Percentiles rank a stretch among this genome's conserved stretches.
phyloP scores from a whole-genome alignment of 257 asterid species.

The Solanum stenotomum region DNA sequence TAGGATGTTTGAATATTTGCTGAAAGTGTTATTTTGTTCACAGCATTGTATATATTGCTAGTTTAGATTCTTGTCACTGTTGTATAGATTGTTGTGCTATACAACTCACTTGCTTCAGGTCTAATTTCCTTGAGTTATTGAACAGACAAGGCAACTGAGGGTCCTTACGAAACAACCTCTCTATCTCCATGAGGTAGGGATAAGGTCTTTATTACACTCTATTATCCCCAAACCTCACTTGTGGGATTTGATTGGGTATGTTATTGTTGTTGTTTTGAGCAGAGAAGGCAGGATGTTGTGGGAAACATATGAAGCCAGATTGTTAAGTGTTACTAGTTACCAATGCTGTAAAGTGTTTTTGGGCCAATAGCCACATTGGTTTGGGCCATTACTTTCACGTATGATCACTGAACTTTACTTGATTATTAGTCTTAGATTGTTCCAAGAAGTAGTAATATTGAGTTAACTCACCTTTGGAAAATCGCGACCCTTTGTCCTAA shows the following conservation, averaged over 20 bases:
- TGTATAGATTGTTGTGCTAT: neutral
- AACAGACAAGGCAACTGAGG: neutral
- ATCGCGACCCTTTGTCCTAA: neutral
- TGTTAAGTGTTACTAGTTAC: neutral
- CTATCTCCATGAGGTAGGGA: neutral
- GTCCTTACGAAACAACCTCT: neutral
- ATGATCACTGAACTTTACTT: neutral
- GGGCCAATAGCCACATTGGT: neutral
- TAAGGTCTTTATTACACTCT: too few relatives aligned
- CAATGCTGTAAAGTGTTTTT: neutral
- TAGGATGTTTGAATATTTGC: too few relatives aligned
- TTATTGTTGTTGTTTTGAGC: neutral
- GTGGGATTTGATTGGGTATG: too few relatives aligned
- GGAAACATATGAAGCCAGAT: neutral
- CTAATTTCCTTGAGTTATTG: neutral
- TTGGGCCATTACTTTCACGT: neutral
- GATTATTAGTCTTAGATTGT: neutral
- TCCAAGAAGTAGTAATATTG: neutral
- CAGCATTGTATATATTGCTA: neutral
- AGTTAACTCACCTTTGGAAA: neutral
- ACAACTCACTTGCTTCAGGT: too few relatives aligned
- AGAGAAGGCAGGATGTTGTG: neutral
- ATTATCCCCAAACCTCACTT: too few relatives aligned
- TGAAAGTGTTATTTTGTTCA: neutral
- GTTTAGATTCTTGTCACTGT: neutral